A percentile compares a stretch with the other conserved stretches of the same genome.
Conservation (phyloP, 169 alveolate genomes). For the Toxoplasma gondii region DNA sequence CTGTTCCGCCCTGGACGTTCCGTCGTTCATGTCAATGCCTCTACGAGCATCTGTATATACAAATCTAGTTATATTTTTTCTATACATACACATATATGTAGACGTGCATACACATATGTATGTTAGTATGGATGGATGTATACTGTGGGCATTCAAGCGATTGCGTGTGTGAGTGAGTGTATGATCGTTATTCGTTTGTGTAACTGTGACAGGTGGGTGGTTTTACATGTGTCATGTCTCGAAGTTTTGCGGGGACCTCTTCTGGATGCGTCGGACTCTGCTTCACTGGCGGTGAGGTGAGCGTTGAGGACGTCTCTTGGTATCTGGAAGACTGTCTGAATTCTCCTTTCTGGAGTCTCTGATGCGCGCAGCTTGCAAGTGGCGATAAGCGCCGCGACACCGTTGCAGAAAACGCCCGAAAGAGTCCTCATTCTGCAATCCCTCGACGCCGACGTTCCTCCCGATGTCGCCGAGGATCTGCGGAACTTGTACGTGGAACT, state of each 20-base stretch:
- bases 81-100: background rate
- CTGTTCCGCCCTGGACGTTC: no score
- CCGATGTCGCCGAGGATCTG: background rate
- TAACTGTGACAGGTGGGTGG: no score
- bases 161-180: no score
- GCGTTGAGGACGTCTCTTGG: no score
- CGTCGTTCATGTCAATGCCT: no score
- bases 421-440: background rate
- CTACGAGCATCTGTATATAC: background rate
- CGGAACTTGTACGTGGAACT: background rate
- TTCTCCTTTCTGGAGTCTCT: background rate
- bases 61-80: background rate
- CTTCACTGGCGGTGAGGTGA: no score
- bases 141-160: no score
- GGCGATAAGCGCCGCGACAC: background rate
- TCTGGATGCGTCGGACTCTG: no score
- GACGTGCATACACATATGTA: background rate
- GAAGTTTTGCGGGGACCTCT: no score
- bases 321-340: no score
- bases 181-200: no score
- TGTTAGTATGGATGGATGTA: background rate
- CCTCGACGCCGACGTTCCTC: background rate
- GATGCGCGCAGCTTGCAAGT: background rate
- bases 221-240: no score
- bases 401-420: background rate